Evolutionary conservation across 495 filamentous ascomycete species (phyloP), one percentile per base, ranked within the genome.

Genomic region (Elaphomyces granulatus): DNA sequence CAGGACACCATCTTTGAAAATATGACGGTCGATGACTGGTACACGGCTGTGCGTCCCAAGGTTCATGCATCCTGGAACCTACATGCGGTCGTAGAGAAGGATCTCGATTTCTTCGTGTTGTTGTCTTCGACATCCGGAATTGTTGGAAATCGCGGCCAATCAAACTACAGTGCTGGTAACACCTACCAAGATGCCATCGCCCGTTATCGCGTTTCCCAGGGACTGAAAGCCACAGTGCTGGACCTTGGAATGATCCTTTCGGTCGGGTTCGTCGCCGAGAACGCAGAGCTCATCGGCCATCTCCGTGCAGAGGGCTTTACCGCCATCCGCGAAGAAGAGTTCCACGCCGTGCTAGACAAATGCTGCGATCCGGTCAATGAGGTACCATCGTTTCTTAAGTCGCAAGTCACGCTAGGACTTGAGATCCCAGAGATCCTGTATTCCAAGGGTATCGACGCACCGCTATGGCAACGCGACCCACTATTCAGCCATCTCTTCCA

Each of bases 1-100:
- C 30, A 70, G 53, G 73, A 77, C 45, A 55, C 68, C 8, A 48
- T 69, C 1, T 71, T 69, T 40, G 69, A 76, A 41, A 70, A 74
- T 33, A 77, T 76, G 68, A 61, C 60, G 3, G 63, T 51, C 47
- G 51, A 68, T 1, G 54, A 72, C 16, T 78, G 65, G 45, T 53
- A 45, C 8, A 49, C 56, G 3, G 67, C 66, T 38, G 15, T 61
- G 16, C 32, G 36, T 12, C 55, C 62, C 20, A 70, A 70, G 43
- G 47, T 63, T 7, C 32, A 52, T 10, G 65, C 62, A 7, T 53
- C 52, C 12, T 52, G 45, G 52, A 67, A 69, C 37, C 53, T 69
- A 0, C 59, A 66, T 44, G 46, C 59, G 0, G 38, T 42, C 14
- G 37, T 50, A 4, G 43, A 45, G 0, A 48, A 41, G 9, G 42